Percentiles rank a stretch among this genome's conserved stretches.
These are phyloP conservation scores for Hymenoscyphus albidus DNA, from an alignment of 2,329 filamentous ascomycete species.

Conservation along the genomic window DNA sequence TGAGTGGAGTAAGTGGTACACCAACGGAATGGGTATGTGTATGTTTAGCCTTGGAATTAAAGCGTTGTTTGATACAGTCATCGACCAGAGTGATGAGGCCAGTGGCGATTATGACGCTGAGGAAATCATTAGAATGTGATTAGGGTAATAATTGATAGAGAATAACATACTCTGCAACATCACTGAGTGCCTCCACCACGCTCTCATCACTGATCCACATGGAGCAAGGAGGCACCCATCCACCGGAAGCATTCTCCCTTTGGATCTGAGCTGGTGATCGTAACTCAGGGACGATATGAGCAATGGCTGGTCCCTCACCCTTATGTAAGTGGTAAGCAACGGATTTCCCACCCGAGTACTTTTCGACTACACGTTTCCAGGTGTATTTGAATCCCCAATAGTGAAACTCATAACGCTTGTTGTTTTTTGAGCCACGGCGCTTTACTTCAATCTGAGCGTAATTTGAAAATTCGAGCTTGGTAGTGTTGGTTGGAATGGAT, in stretches of 20 bases:
- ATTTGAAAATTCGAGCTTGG: conserved; percentile 93
- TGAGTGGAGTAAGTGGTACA: conserved; percentile 48
- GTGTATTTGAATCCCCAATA: conserved; percentile 87
- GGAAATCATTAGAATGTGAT: conserved; percentile 11
- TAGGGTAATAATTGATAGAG: background rate
- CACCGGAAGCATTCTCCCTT: conserved; percentile 72
- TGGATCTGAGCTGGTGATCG: conserved; percentile 66
- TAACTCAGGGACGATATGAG: conserved; percentile 80
- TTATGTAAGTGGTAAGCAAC: conserved; percentile 79
- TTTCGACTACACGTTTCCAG: conserved; percentile 74
- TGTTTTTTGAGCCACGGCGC: conserved; percentile 60
- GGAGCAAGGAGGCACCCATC: conserved; percentile 86
- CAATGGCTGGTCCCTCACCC: conserved; percentile 61
- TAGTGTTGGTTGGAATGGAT: conserved; percentile 63
- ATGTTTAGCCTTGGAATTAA: conserved; percentile 38
- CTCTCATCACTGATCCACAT: conserved; percentile 81
- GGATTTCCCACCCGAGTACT: conserved; percentile 58
- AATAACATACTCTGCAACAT: conserved; percentile 77
- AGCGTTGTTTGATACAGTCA: conserved; percentile 70
- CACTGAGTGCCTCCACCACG: conserved; percentile 63
- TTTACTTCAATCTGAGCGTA: conserved; percentile 88
- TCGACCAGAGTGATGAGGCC: conserved; percentile 85
- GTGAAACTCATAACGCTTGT: conserved; percentile 83
- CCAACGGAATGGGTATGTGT: conserved; percentile 48
- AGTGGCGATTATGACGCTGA: conserved; percentile 82